phyloP scores from a whole-genome alignment of 345 rosid species.

The Cardamine occulta region DNA sequence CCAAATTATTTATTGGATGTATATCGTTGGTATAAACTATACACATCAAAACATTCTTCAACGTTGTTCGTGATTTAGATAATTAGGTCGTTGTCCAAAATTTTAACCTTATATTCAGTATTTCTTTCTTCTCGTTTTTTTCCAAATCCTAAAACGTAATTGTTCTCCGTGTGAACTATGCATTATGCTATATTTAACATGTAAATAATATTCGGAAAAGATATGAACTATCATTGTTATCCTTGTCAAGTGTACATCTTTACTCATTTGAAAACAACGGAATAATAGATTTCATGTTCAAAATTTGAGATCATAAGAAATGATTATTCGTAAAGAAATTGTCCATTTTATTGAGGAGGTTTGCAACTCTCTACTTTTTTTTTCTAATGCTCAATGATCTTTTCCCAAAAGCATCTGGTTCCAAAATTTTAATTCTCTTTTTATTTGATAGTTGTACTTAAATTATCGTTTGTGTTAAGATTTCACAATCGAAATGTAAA shows the following conservation, averaged over 20 bases:
- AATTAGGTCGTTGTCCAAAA: constrained; percentile 44
- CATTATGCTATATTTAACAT: constrained; percentile 4
- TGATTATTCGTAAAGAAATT: neutral
- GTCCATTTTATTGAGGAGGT: neutral
- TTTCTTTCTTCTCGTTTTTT: neutral
- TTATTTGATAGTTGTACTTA: neutral
- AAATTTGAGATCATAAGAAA: constrained; percentile 6
- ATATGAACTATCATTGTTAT: constrained; percentile 29
- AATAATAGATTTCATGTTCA: neutral
- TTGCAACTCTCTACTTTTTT: neutral
- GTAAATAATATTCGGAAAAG: neutral
- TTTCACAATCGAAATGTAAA: neutral
- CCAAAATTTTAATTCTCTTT: neutral
- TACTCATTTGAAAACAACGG: neutral
- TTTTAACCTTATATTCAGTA: neutral
- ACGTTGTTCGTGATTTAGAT: constrained; percentile 25
- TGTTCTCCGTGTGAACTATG: constrained; percentile 11
- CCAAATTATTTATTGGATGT: constrained; percentile 23
- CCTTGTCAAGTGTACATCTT: neutral
- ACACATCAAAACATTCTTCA: constrained; percentile 46
- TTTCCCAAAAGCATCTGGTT: too few species aligned
- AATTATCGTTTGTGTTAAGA: neutral
- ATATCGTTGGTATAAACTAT: constrained; percentile 37
- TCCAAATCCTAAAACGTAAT: constrained; percentile 6
- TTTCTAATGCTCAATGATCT: neutral